These are phyloP conservation scores for Alternaria gansuensis DNA, from an alignment of 2,329 filamentous ascomycete species.

Conservation along the genomic window DNA sequence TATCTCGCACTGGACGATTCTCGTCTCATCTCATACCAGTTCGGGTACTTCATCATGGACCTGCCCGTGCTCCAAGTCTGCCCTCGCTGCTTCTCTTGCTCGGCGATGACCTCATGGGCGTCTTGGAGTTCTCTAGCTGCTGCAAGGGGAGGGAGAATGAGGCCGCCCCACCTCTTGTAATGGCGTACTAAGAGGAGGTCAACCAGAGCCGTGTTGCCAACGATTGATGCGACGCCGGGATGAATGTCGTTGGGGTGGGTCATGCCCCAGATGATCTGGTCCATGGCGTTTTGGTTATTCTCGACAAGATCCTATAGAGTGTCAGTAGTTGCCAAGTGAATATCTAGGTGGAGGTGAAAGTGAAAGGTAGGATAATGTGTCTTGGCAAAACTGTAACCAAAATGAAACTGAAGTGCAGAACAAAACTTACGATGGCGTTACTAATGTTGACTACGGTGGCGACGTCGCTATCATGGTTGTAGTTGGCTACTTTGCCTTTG, in stretches of 20 bases:
- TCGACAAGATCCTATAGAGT: background rate
- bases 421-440: background rate
- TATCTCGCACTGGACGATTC: background rate
- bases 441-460: background rate
- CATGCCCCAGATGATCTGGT: constrained; percentile 22
- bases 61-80: background rate
- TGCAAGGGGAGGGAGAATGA: constrained; percentile 17
- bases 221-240: constrained; percentile 11
- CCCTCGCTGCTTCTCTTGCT: background rate
- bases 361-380: background rate
- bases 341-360: background rate
- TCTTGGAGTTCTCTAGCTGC: constrained; percentile 10
- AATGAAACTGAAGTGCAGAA: background rate
- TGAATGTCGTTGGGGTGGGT: constrained; percentile 11
- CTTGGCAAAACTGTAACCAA: too few species aligned
- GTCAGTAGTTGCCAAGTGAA: background rate
- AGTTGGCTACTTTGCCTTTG: background rate
- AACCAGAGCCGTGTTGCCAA: constrained; percentile 6
- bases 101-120: background rate
- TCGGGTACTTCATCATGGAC: constrained; percentile 14
- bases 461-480: background rate
- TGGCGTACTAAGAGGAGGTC: constrained; percentile 22
- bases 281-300: constrained; percentile 2
- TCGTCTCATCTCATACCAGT: constrained; percentile 8
- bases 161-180: constrained; percentile 24